phyloP scores from a whole-genome alignment of 352 stramenopile species.

The Phytopythium sindhum region DNA sequence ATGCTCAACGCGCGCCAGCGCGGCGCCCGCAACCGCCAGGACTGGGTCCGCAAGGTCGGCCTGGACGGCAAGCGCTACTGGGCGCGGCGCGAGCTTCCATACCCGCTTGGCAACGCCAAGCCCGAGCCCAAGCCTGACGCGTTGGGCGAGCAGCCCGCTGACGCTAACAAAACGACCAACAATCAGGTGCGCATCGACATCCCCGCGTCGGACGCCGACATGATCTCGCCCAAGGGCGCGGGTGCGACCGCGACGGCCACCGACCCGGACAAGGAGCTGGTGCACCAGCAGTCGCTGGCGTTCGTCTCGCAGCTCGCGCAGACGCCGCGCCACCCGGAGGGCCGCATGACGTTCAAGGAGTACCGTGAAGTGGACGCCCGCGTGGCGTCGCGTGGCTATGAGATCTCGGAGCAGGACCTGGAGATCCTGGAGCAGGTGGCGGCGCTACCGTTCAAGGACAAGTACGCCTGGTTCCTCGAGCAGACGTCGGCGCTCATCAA shows the following conservation, averaged over 20 bases:
- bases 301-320: constrained; percentile 86
- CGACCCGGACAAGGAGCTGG: constrained; percentile 55
- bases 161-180: background rate
- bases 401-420: constrained; percentile 86
- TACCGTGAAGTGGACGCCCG: constrained; percentile 84
- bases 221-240: constrained; percentile 27
- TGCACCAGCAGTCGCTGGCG: constrained; percentile 76
- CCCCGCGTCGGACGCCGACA: constrained; percentile 31
- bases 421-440: constrained; percentile 85
- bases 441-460: constrained; percentile 72
- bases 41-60: constrained; percentile 83
- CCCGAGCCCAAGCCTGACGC: constrained; percentile 8
- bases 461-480: constrained; percentile 85
- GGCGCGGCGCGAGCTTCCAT: constrained; percentile 65
- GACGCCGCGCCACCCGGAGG: constrained; percentile 74
- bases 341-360: constrained; percentile 87
- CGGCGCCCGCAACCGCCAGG: constrained; percentile 72
- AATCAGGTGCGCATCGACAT: constrained; percentile 38
- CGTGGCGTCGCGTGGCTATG: constrained; percentile 80
- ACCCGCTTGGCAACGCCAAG: constrained; percentile 38
- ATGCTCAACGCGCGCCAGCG: constrained; percentile 83
- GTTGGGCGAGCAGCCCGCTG: constrained; percentile 11
- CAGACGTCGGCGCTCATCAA: constrained; percentile 59
- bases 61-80: constrained; percentile 82
- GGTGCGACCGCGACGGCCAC: background rate